Evolutionary conservation across 202 grass and related monocot species (phyloP), one percentile per base, ranked within the genome.

Genomic region (Zoysia matrella): DNA sequence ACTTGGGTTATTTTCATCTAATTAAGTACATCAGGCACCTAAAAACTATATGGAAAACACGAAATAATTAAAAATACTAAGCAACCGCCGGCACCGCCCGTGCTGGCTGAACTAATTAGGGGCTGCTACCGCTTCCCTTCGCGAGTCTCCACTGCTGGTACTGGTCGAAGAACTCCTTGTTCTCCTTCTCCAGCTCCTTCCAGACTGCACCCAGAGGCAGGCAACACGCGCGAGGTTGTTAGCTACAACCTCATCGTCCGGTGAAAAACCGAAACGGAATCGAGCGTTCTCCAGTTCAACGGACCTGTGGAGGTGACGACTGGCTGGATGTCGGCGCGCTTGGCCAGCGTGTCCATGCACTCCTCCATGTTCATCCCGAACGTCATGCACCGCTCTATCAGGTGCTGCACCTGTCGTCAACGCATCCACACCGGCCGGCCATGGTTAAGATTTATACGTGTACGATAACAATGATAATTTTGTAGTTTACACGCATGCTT

Each of bases 341-440:
- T 86, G 49, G 87, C 64, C 53, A 97, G 87, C 68, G 87, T 77
- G 62, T 91, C 94, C 81, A 92, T 88, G 85, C 91, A 97, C 87
- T 97, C 94, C 72, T 97, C 94, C 91, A 97, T 94, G 91, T 73
- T 94, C 94, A 97, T 94, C 79, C 89, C 89, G 65, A 91, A 94
- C 62, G 90, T 79, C 72, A 97, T 84, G 76, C 94, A 97, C 47
- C 46, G 89, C 82, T 97, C 94, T 15, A 97, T 97, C 82, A 97
- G 89, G 55, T 97, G 89, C 66, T 97, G 94, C 49, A 97, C 91
- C 94, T 97, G 50, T 0, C 7, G 18, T 1, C 60, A 5, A 36
- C 30, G 30, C 30, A 36, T 36, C 30, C 8, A 52, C 36, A 5
- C 1, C 30, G 30, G 30, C 30, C 30, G 30, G 30, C 30, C 30